Evolutionary conservation across 306 rosid genomes (phyloP), one percentile per base, ranked within the genome.

Genomic region (Pyrus bretschneideri): DNA sequence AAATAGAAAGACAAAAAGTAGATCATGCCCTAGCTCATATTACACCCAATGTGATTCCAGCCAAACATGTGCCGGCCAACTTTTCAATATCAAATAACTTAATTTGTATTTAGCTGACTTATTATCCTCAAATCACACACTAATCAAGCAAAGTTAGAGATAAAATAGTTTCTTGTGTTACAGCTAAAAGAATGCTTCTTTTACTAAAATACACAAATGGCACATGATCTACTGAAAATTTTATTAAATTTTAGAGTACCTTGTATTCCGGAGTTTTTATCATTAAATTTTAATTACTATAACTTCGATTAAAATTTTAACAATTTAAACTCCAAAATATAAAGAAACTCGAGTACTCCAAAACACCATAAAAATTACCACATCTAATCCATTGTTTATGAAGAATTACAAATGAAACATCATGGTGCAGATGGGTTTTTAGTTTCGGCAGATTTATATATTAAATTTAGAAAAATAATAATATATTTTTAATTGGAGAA

Each of bases 111-210:
- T 58, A 74, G 75, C 3, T 68, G 23, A 42, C 46, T 44, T n/a
- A 44, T 69, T 42, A 69, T 69, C 80, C 21, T 77, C 75, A 44
- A 77, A 49, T 77, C 72, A 77, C 31, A 40, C 45, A 13, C 62
- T 11, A 44, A 44, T 11, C 49, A 23, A 23, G 64, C 31, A 58
- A n/a, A 22, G 13, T 22, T n/a, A 58, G 4, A 22, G 63, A n/a
- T 12, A 60, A 23, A 25, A 60, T 60, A 60, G 29, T 23, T 11
- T 61, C 66, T 22, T 60, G 33, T 60, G 33, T 60, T 61, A 27
- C 35, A 12, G 9, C 18, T 5, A 60, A 25, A 60, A 25, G 4
- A 23, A 61, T 27, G 35, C 29, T 25, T 4, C 66, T 61, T 61
- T 14, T 9, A 27, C 38, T 27, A 27, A 59, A n/a, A 27, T 59